Conservation (phyloP, 768 basidiomycete species). For the Boletus sensibilis region DNA sequence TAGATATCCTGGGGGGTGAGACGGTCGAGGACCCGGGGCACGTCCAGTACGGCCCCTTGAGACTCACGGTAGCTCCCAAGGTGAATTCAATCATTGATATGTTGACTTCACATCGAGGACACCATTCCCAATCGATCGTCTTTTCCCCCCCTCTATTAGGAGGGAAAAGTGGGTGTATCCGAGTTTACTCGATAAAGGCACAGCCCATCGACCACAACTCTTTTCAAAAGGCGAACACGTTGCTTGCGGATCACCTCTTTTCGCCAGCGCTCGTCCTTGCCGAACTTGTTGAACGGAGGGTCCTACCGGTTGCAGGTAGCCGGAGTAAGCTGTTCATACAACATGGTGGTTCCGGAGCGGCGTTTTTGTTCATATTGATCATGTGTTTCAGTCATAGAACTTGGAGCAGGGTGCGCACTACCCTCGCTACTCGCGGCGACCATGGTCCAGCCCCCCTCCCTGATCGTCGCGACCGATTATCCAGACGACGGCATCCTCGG, state of each 20-base stretch:
- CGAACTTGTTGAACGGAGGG: conserved; percentile 58
- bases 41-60: conserved; percentile 54
- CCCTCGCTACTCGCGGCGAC: conserved; percentile 62
- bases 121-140: background rate
- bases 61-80: conserved; percentile 58
- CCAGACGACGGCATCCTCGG: conserved; percentile 60
- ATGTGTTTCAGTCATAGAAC: conserved; percentile 54
- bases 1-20: conserved; percentile 50
- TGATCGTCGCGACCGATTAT: conserved; percentile 67
- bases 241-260: conserved; percentile 72
- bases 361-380: background rate
- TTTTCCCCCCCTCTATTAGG: conserved; percentile 36
- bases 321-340: conserved; percentile 36
- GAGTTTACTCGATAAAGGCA: conserved; percentile 6
- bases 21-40: conserved; percentile 41
- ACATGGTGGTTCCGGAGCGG: background rate
- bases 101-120: conserved; percentile 1
- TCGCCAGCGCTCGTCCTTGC: conserved; percentile 67
- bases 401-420: conserved; percentile 67
- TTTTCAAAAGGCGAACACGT: conserved; percentile 57
- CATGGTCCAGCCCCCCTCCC: conserved; percentile 41
- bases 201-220: background rate
- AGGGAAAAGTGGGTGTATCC: conserved; percentile 52
- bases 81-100: conserved; percentile 28
- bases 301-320: conserved; percentile 42